These are phyloP conservation scores for Xylariaceae sp. DNA, from an alignment of 2,329 filamentous ascomycete genomes.

Conservation along the genomic window DNA sequence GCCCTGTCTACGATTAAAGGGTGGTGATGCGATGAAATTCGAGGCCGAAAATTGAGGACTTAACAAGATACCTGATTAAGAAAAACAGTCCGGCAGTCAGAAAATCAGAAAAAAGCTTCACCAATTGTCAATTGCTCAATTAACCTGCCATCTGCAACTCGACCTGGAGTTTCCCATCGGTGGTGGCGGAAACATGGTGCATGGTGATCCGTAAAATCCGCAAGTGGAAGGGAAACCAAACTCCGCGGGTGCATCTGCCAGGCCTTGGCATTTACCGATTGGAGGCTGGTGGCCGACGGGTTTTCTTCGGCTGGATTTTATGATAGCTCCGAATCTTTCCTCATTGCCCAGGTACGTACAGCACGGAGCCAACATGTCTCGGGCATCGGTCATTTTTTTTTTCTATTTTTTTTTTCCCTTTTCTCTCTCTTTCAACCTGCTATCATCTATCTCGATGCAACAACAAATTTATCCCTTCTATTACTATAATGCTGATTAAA, in stretches of 20 bases:
- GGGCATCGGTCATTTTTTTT: background rate
- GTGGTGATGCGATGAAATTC: background rate
- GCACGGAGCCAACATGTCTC: background rate
- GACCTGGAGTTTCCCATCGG: conserved; percentile 8
- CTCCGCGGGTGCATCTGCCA: conserved; percentile 13
- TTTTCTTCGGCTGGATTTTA: conserved; percentile 24
- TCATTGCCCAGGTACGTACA: no score
- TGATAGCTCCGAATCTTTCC: conserved; percentile 1
- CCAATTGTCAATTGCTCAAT: conserved; percentile 5
- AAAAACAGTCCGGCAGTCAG: conserved; percentile 23
- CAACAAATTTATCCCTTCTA: background rate
- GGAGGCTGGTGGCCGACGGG: conserved; percentile 6
- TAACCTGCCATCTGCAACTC: conserved; percentile 1
- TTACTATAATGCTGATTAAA: background rate
- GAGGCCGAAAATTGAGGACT: conserved; percentile 15
- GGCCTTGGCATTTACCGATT: conserved; percentile 12
- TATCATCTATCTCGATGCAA: background rate
- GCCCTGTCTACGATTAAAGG: background rate
- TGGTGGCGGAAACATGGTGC: conserved; percentile 22
- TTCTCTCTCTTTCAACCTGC: no score
- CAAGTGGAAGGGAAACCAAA: conserved; percentile 10
- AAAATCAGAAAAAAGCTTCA: conserved; percentile 7
- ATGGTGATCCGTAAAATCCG: conserved; percentile 19
- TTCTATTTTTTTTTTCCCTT: no score
- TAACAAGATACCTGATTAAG: conserved; percentile 33